Evolutionary conservation across 1,139 yeast species (phyloP).

Genomic region (Lodderomyces oxycetoniae): DNA sequence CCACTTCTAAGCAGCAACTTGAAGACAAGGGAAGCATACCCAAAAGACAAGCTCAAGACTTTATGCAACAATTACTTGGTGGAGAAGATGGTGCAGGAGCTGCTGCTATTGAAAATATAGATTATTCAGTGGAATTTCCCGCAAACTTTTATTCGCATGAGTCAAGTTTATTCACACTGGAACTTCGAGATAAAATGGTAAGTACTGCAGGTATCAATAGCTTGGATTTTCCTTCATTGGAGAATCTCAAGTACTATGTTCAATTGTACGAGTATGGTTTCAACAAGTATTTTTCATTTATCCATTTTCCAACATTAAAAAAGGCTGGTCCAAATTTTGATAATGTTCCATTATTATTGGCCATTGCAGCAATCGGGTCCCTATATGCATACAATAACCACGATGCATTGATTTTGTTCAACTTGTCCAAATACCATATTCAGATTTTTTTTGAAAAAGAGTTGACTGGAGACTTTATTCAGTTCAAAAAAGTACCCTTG

Average conservation of each 20-base stretch:
- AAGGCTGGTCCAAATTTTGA: slow-evolving; percentile 53
- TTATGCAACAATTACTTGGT: slow-evolving; percentile 8
- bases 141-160: slow-evolving; percentile 13
- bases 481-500: slow-evolving; percentile 65
- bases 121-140: slow-evolving; percentile 11
- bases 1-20: neutral
- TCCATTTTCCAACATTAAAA: slow-evolving; percentile 66
- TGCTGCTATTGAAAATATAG: slow-evolving; percentile 4
- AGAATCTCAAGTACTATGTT: slow-evolving; percentile 70
- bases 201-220: slow-evolving; percentile 44
- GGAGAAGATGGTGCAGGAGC: slow-evolving; percentile 4
- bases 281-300: slow-evolving; percentile 76
- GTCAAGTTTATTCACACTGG: slow-evolving; percentile 38
- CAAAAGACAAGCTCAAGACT: slow-evolving; percentile 10
- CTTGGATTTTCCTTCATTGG: slow-evolving; percentile 63
- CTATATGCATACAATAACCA: slow-evolving; percentile 76
- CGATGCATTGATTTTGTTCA: slow-evolving; percentile 71
- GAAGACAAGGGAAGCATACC: slow-evolving; percentile 8
- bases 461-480: slow-evolving; percentile 40
- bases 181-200: slow-evolving; percentile 52
- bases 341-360: slow-evolving; percentile 70
- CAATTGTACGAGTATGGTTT: slow-evolving; percentile 68
- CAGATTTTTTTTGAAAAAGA: slow-evolving; percentile 68
- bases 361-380: slow-evolving; percentile 89
- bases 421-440: slow-evolving; percentile 71